Base-by-base conservation (phyloP, 352 stramenopile genomes). In the Globisporangium radiosum region DNA sequence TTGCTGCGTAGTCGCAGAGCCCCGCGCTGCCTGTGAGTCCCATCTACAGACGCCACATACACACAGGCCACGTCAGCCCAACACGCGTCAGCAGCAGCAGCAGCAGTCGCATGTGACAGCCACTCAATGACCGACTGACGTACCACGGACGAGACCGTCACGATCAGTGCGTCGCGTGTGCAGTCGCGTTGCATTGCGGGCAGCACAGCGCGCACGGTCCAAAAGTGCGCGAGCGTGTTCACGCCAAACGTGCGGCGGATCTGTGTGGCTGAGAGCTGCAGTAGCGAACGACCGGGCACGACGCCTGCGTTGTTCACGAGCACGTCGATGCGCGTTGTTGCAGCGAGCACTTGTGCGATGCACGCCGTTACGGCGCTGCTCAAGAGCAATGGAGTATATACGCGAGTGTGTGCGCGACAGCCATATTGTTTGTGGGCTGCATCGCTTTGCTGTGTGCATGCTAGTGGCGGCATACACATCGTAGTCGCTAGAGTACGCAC, bases 141-240 rank as follows among this genome's bases (percentile, higher is more conserved):
- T 66, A 87, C 77, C 52, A 94, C 70, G 9, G 85, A 94, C 5
- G 85, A 81, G n/a, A 94, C 38, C 0, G 82, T 85, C 17, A 94
- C 81, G 19, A 94, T 68, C 36, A 92, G 52, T 17, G 69, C 63
- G 10, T 83, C 66, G 0, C 60, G 44, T 0, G 70, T 68, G 17
- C 13, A 36, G 14, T 58, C 39, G 50, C 78, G 71, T 62, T 88
- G 78, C 71, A 92, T 80, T 5, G 75, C 72, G 19, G 85, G 81
- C 7, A 94, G 66, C 14, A 85, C 70, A 7, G 71, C 66, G 58
- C 88, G 70, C 9, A 76, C 54, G 55, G 76, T 85, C 82, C 79
- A 92, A 48, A 92, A 92, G 57, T 94, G 85, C 43, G 79, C 75
- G 17, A 92, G 47, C 44, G 78, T 78, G 60, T 84, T 90, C 47